Base-by-base conservation (phyloP, 331 rosid genomes). In the Dryas integrifolia region DNA sequence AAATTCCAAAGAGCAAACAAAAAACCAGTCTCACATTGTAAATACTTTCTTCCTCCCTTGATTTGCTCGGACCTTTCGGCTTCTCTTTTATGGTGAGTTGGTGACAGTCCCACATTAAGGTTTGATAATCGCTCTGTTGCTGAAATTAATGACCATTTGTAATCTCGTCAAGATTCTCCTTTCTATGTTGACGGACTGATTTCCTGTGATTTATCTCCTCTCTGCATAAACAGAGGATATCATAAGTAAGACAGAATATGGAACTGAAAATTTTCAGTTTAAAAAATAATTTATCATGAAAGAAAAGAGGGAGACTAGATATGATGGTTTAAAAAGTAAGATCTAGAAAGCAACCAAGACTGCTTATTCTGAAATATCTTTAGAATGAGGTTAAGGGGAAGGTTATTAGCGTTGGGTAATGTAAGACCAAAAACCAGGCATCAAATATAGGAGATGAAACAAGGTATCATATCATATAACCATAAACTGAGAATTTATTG, bases 131-230 rank as follows among this genome's bases (percentile, higher is more conserved):
- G 66, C 72, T 72, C 58, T 57, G 65, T 58, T 18, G 46, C 70
- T 39, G 48, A 55, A 61, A 64, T 83, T 82, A 89, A 80, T 81
- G 92, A 11, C 82, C 90, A 64, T 85, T 88, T 72, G 80, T 41
- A 10, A 40, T 79, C 79, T 60, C 87, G 43, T 75, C 80, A 59
- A 61, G 68, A 76, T 71, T 70, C 53, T 89, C 96, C 62, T 64
- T 84, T 65, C 91, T 82, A 56, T 75, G 84, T 47, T 77, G 88
- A 79, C 79, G 63, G 4, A 72, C 80, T 1, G 82, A 60, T 39
- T 89, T 89, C 79, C 84, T 48, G 69, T 75, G 87, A 78, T 65
- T 83, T 26, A 84, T 76, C 80, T 89, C 85, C 75, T 87, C 89
- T 76, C 97, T 95, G 93, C 90, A 84, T 69, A 83, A 39, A 77